These are phyloP conservation scores for Colletotrichum sansevieriae DNA, from an alignment of 2,329 filamentous ascomycete genomes.

Conservation along the genomic window DNA sequence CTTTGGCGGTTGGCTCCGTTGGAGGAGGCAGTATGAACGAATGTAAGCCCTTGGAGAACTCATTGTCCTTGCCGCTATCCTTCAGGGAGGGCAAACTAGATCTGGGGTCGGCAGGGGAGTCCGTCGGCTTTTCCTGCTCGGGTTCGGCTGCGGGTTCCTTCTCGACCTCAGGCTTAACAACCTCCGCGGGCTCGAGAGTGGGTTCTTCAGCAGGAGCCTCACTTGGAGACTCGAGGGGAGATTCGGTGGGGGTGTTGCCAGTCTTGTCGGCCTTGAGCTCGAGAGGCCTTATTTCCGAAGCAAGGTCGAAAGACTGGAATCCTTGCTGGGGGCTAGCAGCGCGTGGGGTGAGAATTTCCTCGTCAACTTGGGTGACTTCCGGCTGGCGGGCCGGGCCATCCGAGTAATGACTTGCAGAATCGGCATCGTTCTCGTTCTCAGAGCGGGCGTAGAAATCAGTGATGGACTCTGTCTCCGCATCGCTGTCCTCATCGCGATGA, in stretches of 20 bases:
- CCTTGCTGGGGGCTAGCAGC: constrained; percentile 55
- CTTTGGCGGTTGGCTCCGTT: constrained; percentile 51
- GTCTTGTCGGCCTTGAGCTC: constrained; percentile 40
- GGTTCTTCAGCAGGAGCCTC: constrained; percentile 13
- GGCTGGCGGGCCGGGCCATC: constrained; percentile 50
- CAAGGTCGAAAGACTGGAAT: constrained; percentile 38
- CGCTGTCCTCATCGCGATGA: constrained; percentile 74
- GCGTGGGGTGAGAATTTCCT: constrained; percentile 66
- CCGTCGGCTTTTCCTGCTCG: constrained; percentile 33
- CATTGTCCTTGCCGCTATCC: constrained; percentile 48
- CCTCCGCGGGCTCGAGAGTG: constrained; percentile 15
- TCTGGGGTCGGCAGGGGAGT: constrained; percentile 49
- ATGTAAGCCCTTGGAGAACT: constrained; percentile 60
- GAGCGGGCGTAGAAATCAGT: constrained; percentile 74
- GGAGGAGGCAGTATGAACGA: constrained; percentile 62
- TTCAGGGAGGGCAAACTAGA: constrained; percentile 43
- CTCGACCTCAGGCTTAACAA: constrained; percentile 19
- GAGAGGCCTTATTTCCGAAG: constrained; percentile 36
- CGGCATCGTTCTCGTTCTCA: constrained; percentile 63
- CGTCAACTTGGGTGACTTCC: constrained; percentile 48
- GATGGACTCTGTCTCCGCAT: constrained; percentile 75
- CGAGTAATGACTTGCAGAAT: constrained; percentile 70
- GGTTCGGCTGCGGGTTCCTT: background rate
- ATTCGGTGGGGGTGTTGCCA: constrained; percentile 44
- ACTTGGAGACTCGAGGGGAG: constrained; percentile 37